phyloP scores from a whole-genome alignment of 129 eudicot genomes.

The Tagetes erecta region DNA sequence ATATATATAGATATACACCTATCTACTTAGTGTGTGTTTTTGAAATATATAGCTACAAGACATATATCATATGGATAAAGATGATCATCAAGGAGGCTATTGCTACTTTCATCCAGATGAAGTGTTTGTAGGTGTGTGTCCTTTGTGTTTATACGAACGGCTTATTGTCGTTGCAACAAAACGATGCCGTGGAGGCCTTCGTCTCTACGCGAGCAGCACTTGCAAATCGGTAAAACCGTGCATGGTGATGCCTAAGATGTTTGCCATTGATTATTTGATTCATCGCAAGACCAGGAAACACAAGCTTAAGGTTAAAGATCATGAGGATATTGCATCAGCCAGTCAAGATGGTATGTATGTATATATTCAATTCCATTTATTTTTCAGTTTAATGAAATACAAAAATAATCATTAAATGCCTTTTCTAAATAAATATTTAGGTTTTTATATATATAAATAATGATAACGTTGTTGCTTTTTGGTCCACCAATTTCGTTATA shows the following conservation, averaged over 20 bases:
- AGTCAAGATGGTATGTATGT: conserved; percentile 28
- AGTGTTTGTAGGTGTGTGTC: conserved; percentile 44
- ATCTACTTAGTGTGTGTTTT: conserved; percentile 1
- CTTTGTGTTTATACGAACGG: conserved; percentile 44
- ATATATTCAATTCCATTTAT: background rate
- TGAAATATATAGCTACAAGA: too few relatives aligned
- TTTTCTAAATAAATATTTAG: too few relatives aligned
- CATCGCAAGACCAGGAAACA: conserved; percentile 33
- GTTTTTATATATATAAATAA: background rate
- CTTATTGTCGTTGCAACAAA: conserved; percentile 39
- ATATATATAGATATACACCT: background rate
- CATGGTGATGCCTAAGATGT: conserved; percentile 39
- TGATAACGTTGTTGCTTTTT: background rate
- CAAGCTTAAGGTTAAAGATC: conserved; percentile 5
- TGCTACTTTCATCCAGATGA: conserved; percentile 53
- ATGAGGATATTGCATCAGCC: conserved; percentile 11
- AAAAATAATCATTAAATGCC: background rate
- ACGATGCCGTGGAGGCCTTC: conserved; percentile 27
- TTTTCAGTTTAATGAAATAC: background rate
- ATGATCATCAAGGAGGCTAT: conserved; percentile 23
- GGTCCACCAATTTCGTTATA: conserved; percentile 6
- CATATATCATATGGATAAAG: conserved; percentile 20
- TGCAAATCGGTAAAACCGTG: conserved; percentile 31
- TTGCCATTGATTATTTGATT: conserved; percentile 39
- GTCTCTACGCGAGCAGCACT: conserved; percentile 22